phyloP scores from a whole-genome alignment of 306 rosid species.

The Aeschynomene evenia region DNA sequence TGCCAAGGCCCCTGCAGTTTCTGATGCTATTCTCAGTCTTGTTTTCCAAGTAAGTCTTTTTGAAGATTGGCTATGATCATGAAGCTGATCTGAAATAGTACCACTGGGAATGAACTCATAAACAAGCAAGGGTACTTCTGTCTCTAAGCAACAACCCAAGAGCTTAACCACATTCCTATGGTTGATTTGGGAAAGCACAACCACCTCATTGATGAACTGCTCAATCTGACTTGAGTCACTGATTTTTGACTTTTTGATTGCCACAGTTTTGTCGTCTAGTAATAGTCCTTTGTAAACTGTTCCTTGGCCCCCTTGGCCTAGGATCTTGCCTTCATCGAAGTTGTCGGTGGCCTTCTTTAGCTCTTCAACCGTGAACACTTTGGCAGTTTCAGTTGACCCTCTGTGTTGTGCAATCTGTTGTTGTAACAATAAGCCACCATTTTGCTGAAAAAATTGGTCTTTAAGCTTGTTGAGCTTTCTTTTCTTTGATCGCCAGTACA shows the following conservation, averaged over 20 bases:
- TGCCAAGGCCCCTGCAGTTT: constrained; percentile 39
- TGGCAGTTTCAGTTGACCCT: constrained; percentile 1
- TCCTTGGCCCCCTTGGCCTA: constrained; percentile 49
- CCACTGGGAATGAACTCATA: constrained; percentile 13
- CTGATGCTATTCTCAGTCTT: constrained; percentile 32
- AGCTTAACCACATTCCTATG: constrained; percentile 45
- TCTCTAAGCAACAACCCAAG: constrained; percentile 22
- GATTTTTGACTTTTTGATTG: constrained; percentile 53
- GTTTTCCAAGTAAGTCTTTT: neutral
- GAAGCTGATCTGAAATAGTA: constrained; percentile 29
- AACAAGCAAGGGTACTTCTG: neutral
- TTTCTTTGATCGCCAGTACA: constrained; percentile 15
- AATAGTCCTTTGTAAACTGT: constrained; percentile 46
- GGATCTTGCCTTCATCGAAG: constrained; percentile 21
- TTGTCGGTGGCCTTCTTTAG: constrained; percentile 44
- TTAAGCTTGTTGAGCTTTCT: neutral
- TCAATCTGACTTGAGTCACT: constrained; percentile 34
- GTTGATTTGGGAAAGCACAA: constrained; percentile 49
- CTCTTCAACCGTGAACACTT: constrained; percentile 35
- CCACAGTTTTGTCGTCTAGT: constrained; percentile 14
- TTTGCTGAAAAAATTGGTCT: constrained; percentile 32
- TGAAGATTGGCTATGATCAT: neutral
- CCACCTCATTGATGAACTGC: constrained; percentile 52
- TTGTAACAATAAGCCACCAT: constrained; percentile 45
- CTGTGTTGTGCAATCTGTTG: constrained; percentile 25